Evolutionary conservation across 257 asterid genomes (phyloP).

Genomic region (Plantago ovata): DNA sequence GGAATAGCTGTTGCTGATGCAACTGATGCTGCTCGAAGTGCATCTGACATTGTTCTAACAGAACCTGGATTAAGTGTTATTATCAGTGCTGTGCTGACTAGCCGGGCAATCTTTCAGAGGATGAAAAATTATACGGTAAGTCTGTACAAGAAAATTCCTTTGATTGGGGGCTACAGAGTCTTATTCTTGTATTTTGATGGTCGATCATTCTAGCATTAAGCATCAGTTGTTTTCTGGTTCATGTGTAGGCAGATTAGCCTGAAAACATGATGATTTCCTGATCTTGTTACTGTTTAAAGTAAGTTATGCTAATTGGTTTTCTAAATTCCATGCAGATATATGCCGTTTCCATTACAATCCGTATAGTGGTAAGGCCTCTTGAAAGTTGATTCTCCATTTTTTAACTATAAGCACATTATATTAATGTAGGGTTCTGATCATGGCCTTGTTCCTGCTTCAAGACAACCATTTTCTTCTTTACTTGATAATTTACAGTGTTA

Average conservation of each 20-base stretch:
- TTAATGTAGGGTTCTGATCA: not conserved
- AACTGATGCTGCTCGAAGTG: conserved; percentile 62
- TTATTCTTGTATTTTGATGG: too few species aligned
- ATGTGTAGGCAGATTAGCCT: too few species aligned
- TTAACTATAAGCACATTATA: not conserved
- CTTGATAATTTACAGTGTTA: conserved; percentile 11
- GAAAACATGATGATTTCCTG: not conserved
- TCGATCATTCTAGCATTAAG: too few species aligned
- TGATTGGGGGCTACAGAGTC: not conserved
- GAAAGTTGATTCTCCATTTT: conserved; percentile 2
- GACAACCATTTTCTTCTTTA: not conserved
- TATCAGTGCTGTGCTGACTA: conserved; percentile 62
- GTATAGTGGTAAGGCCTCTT: conserved; percentile 49
- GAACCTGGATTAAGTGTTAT: conserved; percentile 65
- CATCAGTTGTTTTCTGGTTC: too few species aligned
- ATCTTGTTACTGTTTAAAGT: conserved; percentile 8
- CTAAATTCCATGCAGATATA: conserved; percentile 39
- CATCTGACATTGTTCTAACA: conserved; percentile 56
- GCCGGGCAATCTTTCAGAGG: conserved; percentile 62
- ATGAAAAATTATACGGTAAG: conserved; percentile 61
- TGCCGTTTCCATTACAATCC: conserved; percentile 63
- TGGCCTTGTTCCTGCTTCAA: not conserved
- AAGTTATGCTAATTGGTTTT: conserved; percentile 19
- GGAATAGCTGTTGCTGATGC: conserved; percentile 70
- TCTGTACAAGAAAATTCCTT: conserved; percentile 5